Evolutionary conservation across 768 basidiomycete species (phyloP), one percentile per base, ranked within the genome.

Genomic region (Pleurotus ostreatus): DNA sequence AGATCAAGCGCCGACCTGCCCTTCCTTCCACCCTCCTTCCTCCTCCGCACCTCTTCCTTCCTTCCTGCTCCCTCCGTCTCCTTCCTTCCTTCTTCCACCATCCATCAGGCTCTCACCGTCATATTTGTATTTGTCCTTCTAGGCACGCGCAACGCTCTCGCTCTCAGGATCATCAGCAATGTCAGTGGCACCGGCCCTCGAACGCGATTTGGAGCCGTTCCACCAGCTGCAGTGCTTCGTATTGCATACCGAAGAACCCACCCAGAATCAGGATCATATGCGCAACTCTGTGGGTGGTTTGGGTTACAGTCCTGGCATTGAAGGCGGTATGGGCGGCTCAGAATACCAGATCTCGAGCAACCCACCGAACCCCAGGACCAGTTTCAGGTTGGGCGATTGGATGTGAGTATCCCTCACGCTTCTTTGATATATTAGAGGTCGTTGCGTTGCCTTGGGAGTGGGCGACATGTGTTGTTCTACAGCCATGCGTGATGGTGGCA

Each of bases 331-430:
- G 30, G 56, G 43, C 43, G 56, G 55, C 34, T 65, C 70, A 46
- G 78, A 79, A 34, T 86, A 83, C 58, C 76, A 82, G 4, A 73
- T 88, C 52, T 89, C 86, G 15, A 81, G 68, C 62, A 89, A 88
- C 60, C 87, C 87, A 4, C 87, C 87, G 11, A 89, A 88, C 64
- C 83, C 85, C 12, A 78, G 79, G 62, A 81, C 80, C 2, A 81
- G 74, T 61, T 89, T 88, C 68, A 75, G 87, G 61, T 71, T 79
- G 4, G 87, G 87, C 13, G 87, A 89, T 64, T 89, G 87, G 87
- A 86, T 89, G 86, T 88, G 65, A 72, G 86, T 82, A 51, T 49
- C 60, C 57, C 47, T 26, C 57, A 62, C 60, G 45, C 41, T 44
- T 34, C 30, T 11, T 34, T 34, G 30, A 34, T 34, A 11, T 11